A percentile compares a stretch with the other conserved stretches of the same genome.
These are phyloP conservation scores for Cenchrus americanus DNA, from an alignment of 176 grass and related monocot species.

Conservation along the genomic window DNA sequence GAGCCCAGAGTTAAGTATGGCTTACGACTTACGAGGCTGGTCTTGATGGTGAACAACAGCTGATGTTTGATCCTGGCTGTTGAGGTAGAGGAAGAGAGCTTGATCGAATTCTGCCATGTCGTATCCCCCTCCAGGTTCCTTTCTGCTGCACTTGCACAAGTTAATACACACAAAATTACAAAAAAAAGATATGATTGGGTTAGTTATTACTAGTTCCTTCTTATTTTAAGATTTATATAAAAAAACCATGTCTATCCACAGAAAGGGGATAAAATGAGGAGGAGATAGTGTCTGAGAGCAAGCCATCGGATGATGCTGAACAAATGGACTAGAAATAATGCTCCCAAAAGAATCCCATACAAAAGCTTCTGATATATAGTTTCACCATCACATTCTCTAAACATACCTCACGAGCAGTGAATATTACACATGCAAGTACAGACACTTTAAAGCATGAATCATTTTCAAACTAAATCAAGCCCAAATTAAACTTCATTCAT, in stretches of 20 bases:
- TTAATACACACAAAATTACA: conserved; percentile 23
- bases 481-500: conserved; percentile 14
- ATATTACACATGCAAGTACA: conserved; percentile 16
- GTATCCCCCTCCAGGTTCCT: conserved; percentile 43
- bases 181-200: neutral
- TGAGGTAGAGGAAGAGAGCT: conserved; percentile 55
- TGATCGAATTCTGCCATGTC: conserved; percentile 61
- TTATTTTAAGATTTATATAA: conserved; percentile 3
- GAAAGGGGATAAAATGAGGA: conserved; percentile 31
- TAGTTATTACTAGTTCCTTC: neutral
- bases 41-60: conserved; percentile 38
- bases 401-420: neutral
- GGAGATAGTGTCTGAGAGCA: neutral
- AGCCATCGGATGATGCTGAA: neutral
- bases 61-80: conserved; percentile 56
- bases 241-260: conserved; percentile 11
- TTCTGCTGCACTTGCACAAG: conserved; percentile 49
- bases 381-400: neutral
- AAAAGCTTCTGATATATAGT: neutral
- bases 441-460: neutral
- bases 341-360: neutral
- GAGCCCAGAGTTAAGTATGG: neutral
- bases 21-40: conserved; percentile 44
- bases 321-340: neutral
- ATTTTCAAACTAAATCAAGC: conserved; percentile 23